phyloP scores from a whole-genome alignment of 148 eudicot genomes.

The Vaccinium macrocarpon region DNA sequence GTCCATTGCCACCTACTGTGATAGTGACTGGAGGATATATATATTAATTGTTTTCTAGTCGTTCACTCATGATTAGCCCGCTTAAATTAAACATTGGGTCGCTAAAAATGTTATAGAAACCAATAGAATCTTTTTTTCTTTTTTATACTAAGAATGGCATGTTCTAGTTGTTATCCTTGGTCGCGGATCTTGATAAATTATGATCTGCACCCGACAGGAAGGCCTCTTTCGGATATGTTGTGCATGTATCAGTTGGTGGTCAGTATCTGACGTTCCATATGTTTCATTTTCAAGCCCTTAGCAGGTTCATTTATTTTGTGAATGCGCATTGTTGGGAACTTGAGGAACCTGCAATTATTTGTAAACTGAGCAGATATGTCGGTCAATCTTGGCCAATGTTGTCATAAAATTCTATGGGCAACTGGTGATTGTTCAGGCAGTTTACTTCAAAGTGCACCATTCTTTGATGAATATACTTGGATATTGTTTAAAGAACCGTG shows the following conservation, averaged over 20 bases:
- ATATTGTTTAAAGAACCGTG: background rate
- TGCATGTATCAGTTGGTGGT: conserved; percentile 2
- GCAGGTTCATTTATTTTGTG: conserved; percentile 3
- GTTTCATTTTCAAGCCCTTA: background rate
- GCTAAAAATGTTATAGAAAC: background rate
- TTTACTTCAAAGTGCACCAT: background rate
- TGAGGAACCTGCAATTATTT: background rate
- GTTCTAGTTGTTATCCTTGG: background rate
- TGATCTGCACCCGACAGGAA: background rate
- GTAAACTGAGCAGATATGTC: background rate
- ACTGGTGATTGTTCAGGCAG: background rate
- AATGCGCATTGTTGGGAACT: background rate
- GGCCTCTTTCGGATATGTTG: background rate
- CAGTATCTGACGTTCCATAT: background rate
- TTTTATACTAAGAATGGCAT: background rate
- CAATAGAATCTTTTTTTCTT: background rate
- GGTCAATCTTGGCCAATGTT: background rate
- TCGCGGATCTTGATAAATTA: background rate
- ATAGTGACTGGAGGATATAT: background rate
- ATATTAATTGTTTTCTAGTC: background rate
- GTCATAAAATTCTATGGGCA: background rate
- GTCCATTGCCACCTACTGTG: background rate
- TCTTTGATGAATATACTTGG: background rate
- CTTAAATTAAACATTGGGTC: background rate
- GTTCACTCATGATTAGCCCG: background rate